Evolutionary conservation across 805 yeast species (phyloP).

Genomic region (Jamesozyma jinghongensis): DNA sequence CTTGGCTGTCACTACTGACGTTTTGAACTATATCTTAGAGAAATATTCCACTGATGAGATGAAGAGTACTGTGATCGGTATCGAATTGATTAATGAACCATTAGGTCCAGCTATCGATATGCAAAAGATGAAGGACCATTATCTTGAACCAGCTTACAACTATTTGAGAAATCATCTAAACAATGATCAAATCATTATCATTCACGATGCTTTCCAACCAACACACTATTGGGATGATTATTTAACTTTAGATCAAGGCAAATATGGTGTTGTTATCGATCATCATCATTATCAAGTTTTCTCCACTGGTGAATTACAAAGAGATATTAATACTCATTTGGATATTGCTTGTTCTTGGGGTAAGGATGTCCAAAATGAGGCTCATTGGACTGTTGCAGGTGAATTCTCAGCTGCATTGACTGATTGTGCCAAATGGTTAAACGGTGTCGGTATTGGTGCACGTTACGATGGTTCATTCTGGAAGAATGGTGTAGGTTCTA

Average conservation of each 20-base stretch:
- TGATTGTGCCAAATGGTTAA: conserved; percentile 82
- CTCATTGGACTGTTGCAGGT: conserved; percentile 71
- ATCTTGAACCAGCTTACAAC: conserved; percentile 54
- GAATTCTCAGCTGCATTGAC: conserved; percentile 92
- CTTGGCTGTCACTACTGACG: conserved; percentile 44
- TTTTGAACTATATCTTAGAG: conserved; percentile 43
- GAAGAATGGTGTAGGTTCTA: conserved; percentile 28
- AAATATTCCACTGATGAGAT: conserved; percentile 57
- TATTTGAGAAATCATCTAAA: conserved; percentile 46
- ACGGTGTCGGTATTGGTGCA: conserved; percentile 78
- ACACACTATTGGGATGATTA: conserved; percentile 55
- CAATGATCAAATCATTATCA: conserved; percentile 47
- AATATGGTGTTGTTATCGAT: conserved; percentile 68
- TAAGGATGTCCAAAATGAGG: conserved; percentile 36
- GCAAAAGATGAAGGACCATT: conserved; percentile 44
- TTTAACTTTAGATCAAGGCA: conserved; percentile 34
- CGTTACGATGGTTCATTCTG: conserved; percentile 59
- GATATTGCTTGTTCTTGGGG: conserved; percentile 46
- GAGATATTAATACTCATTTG: conserved; percentile 55
- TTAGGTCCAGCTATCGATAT: conserved; percentile 60
- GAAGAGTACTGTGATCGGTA: conserved; percentile 68
- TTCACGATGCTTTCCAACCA: conserved; percentile 76
- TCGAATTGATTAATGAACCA: conserved; percentile 86
- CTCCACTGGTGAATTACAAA: conserved; percentile 48
- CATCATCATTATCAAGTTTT: conserved; percentile 92